Conservation (phyloP, 2,329 filamentous ascomycete species). For the Phyllosticta citriasiana region DNA sequence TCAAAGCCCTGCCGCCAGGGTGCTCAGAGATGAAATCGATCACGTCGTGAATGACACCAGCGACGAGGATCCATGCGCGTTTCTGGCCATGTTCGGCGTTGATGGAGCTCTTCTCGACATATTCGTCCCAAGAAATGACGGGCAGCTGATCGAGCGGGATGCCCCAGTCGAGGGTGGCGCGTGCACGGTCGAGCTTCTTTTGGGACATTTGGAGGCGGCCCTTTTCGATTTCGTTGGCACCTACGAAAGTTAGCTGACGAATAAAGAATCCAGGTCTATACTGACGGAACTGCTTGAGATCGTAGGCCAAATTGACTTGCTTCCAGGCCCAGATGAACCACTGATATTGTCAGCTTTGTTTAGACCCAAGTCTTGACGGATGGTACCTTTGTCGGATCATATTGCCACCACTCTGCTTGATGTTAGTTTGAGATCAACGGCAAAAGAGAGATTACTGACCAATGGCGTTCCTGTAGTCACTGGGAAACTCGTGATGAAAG, state of each 20-base stretch:
- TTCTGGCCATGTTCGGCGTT: constrained; percentile 46
- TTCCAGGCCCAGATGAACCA: constrained; percentile 82
- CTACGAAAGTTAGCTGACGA: background rate
- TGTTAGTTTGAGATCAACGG: background rate
- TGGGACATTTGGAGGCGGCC: constrained; percentile 78
- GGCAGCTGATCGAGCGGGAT: constrained; percentile 75
- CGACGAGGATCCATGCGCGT: constrained; percentile 65
- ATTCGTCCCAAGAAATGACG: constrained; percentile 80
- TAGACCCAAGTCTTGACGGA: background rate
- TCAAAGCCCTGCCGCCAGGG: constrained; percentile 82
- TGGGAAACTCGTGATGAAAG: constrained; percentile 92
- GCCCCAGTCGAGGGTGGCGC: constrained; percentile 74
- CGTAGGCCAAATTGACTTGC: constrained; percentile 71
- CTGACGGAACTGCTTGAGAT: constrained; percentile 76
- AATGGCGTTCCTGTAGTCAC: constrained; percentile 85
- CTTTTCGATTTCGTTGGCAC: constrained; percentile 82
- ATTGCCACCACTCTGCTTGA: constrained; percentile 63
- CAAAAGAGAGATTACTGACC: constrained; percentile 15
- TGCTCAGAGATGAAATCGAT: constrained; percentile 79
- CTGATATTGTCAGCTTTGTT: constrained; percentile 14
- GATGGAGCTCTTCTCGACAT: constrained; percentile 53
- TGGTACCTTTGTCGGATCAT: constrained; percentile 61
- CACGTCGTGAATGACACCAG: constrained; percentile 79
- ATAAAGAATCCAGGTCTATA: too few relatives aligned
- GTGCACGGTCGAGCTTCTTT: constrained; percentile 89